phyloP scores from a whole-genome alignment of 2,329 filamentous ascomycete species.

The Nemania serpens region DNA sequence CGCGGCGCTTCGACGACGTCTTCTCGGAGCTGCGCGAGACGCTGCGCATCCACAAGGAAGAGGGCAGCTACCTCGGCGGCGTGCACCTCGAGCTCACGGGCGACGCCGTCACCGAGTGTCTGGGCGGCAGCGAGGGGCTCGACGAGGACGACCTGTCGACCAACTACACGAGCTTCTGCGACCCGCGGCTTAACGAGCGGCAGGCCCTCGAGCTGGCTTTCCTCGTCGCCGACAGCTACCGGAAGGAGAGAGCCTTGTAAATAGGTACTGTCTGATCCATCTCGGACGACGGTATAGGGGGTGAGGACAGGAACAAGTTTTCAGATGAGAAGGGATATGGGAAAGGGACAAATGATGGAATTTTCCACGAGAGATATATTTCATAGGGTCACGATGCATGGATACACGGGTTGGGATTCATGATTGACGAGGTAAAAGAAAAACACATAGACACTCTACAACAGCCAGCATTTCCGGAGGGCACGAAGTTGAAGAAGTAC shows the following conservation, averaged over 20 bases:
- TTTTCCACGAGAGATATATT: not conserved
- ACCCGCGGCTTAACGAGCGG: conserved; percentile 95
- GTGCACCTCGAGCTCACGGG: conserved; percentile 95
- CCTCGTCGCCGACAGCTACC: conserved; percentile 81
- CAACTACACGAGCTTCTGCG: conserved; percentile 96
- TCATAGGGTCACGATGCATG: not conserved
- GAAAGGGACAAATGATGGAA: not conserved
- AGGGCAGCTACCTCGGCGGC: conserved; percentile 86
- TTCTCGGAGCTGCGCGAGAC: conserved; percentile 85
- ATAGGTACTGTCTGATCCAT: not conserved
- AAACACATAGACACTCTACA: not conserved
- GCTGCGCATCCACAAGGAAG: conserved; percentile 79
- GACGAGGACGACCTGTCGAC: conserved; percentile 86
- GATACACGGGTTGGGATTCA: not conserved
- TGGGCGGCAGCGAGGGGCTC: conserved; percentile 85
- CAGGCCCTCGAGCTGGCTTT: conserved; percentile 96
- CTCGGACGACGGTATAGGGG: no score
- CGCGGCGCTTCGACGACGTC: conserved; percentile 87
- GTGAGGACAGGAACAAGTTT: not conserved
- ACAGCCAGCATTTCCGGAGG: not conserved
- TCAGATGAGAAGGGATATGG: not conserved
- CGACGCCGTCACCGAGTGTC: conserved; percentile 94
- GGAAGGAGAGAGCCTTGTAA: conserved; percentile 46
- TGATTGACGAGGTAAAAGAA: not conserved
- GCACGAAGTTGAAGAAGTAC: no score